Percentiles rank a stretch among this genome's conserved stretches.
These are phyloP conservation scores for Ustilago trichophora DNA, from an alignment of 1,284 basidiomycete species.

Conservation along the genomic window DNA sequence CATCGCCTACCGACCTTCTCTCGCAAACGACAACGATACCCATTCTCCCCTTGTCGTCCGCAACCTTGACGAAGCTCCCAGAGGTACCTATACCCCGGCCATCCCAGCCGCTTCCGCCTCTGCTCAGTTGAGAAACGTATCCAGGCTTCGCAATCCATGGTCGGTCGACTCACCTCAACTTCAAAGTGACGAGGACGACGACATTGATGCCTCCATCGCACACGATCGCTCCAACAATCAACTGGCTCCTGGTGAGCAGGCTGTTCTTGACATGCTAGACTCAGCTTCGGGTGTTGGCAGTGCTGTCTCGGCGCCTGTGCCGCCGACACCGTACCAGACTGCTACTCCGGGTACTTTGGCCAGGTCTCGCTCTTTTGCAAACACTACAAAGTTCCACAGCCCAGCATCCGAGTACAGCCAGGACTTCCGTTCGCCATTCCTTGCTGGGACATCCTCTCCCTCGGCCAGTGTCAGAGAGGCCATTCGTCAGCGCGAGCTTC, in stretches of 20 bases:
- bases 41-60: constrained; percentile 36
- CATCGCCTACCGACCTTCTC: constrained; percentile 6
- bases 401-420: constrained; percentile 43
- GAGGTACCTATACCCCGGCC: constrained; percentile 42
- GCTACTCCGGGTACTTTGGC: constrained; percentile 34
- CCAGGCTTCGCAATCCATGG: constrained; percentile 34
- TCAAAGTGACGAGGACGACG: constrained; percentile 34
- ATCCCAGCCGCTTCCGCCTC: constrained; percentile 23
- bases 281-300: constrained; percentile 17
- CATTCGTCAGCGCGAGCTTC: constrained; percentile 35
- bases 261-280: constrained; percentile 56
- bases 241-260: constrained; percentile 35
- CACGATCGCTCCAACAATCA: constrained; percentile 21
- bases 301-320: constrained; percentile 17
- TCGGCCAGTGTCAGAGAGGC: constrained; percentile 38
- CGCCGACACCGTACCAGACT: constrained; percentile 28
- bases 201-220: constrained; percentile 41
- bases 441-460: constrained; percentile 35
- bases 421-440: constrained; percentile 32
- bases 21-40: neutral
- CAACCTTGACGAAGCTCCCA: constrained; percentile 52
- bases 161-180: constrained; percentile 18
- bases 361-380: constrained; percentile 33
- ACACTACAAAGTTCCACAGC: constrained; percentile 24
- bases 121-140: constrained; percentile 8